A percentile compares a stretch with the other conserved stretches of the same genome.
These are phyloP conservation scores for Diplodia mutila DNA, from an alignment of 2,329 filamentous ascomycete genomes.

Conservation along the genomic window DNA sequence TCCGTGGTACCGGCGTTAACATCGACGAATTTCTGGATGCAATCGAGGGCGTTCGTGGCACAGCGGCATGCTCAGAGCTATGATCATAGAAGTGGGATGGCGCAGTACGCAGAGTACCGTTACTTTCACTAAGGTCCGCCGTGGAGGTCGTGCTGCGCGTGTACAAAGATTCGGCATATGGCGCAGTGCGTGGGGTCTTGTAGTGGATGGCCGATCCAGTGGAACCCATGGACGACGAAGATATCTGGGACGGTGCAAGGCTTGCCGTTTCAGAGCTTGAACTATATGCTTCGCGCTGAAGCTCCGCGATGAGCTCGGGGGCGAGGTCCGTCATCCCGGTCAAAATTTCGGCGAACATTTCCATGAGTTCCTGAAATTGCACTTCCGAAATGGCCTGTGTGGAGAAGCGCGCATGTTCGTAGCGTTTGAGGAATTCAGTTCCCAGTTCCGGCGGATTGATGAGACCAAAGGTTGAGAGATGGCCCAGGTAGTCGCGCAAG, in stretches of 20 bases:
- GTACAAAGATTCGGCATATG: constrained; percentile 26
- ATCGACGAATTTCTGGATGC: constrained; percentile 1
- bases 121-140: constrained; percentile 12
- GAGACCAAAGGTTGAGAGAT: constrained; percentile 70
- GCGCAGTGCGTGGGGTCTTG: constrained; percentile 35
- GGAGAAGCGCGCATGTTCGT: constrained; percentile 86
- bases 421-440: constrained; percentile 69
- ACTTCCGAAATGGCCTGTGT: constrained; percentile 67
- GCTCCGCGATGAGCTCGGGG: constrained; percentile 54
- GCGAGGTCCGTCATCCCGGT: constrained; percentile 72
- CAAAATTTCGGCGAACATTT: constrained; percentile 78
- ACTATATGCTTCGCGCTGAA: constrained; percentile 34
- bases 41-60: constrained; percentile 9
- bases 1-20: constrained; percentile 9
- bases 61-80: not conserved
- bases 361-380: constrained; percentile 80
- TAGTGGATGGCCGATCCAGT: constrained; percentile 35
- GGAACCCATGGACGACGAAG: constrained; percentile 31
- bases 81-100: constrained; percentile 11
- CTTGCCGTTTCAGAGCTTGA: constrained; percentile 38
- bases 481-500: constrained; percentile 76
- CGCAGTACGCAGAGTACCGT: constrained; percentile 20
- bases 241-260: constrained; percentile 37
- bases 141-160: constrained; percentile 23
- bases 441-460: constrained; percentile 56